phyloP scores from a whole-genome alignment of 2,329 filamentous ascomycete genomes.

The Neophaeococcomyces aloes region DNA sequence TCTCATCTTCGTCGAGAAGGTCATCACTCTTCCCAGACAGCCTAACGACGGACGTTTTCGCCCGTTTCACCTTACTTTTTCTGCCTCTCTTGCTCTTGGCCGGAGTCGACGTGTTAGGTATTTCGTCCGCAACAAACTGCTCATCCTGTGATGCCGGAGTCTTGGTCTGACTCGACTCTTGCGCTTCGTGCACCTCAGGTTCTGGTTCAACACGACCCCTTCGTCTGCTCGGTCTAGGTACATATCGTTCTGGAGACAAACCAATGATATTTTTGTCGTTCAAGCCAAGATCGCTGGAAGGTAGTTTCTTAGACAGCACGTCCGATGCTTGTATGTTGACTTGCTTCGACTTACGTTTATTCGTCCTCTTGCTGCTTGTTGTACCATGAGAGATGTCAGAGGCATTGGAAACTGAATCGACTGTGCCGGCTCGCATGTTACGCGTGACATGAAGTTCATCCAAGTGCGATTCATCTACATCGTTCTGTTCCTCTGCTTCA shows the following conservation, averaged over 20 bases:
- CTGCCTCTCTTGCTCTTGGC: constrained; percentile 16
- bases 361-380: constrained; percentile 10
- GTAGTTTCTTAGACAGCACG: not conserved
- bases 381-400: constrained; percentile 12
- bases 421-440: constrained; percentile 12
- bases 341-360: constrained; percentile 12
- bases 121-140: constrained; percentile 2
- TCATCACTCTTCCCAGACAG: constrained; percentile 13
- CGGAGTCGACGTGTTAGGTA: constrained; percentile 5
- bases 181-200: not conserved
- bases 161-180: not conserved
- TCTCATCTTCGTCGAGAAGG: constrained; percentile 20
- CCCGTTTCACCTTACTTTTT: constrained; percentile 20
- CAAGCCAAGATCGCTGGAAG: too few relatives aligned
- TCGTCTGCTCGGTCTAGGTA: too few relatives aligned
- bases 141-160: constrained; percentile 5
- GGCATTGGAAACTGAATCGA: constrained; percentile 15
- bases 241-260: too few relatives aligned
- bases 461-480: constrained; percentile 8
- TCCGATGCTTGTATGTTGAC: constrained; percentile 6
- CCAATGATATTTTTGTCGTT: too few relatives aligned
- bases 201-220: too few relatives aligned
- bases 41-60: constrained; percentile 20
- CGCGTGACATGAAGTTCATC: constrained; percentile 9
- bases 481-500: not conserved